Conservation (phyloP, 2,329 filamentous ascomycete genomes). For the Aspergillus glaucus region DNA sequence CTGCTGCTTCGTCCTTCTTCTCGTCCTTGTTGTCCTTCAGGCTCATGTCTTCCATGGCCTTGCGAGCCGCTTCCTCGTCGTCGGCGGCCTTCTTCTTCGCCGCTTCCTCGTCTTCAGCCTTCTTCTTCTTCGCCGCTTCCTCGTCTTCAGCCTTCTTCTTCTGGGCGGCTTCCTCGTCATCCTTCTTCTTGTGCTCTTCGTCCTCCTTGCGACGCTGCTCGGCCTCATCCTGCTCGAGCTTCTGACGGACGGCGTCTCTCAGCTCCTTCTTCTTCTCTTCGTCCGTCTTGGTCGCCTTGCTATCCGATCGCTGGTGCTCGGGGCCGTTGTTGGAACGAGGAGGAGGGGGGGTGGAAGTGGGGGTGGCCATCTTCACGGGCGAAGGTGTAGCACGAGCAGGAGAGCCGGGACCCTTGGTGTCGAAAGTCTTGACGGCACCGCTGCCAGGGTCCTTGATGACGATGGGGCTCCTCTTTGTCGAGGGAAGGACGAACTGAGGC, state of each 20-base stretch:
- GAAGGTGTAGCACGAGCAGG: constrained; percentile 51
- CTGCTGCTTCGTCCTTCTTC: constrained; percentile 33
- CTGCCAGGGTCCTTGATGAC: constrained; percentile 78
- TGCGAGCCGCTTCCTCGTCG: constrained; percentile 15
- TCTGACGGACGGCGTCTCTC: constrained; percentile 46
- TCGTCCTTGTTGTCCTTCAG: constrained; percentile 17
- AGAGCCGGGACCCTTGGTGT: constrained; percentile 57
- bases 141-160: constrained; percentile 26
- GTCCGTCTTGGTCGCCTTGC: constrained; percentile 62
- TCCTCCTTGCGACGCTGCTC: constrained; percentile 45
- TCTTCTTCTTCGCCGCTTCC: constrained; percentile 22
- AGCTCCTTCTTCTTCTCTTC: constrained; percentile 80
- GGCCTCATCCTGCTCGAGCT: constrained; percentile 54
- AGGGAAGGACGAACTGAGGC: constrained; percentile 58
- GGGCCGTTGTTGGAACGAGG: constrained; percentile 65
- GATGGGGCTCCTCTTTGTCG: constrained; percentile 64
- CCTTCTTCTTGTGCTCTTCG: constrained; percentile 30
- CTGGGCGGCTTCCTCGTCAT: constrained; percentile 23
- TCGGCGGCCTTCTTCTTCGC: constrained; percentile 23
- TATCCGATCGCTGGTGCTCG: constrained; percentile 66
- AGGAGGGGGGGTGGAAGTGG: constrained; percentile 74
- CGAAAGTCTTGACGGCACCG: constrained; percentile 65
- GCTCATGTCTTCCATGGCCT: constrained; percentile 18
- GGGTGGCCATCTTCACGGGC: constrained; percentile 57
- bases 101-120: constrained; percentile 25